These are phyloP conservation scores for Blastobotrys chiropterorum DNA, from an alignment of 805 yeast species.

Conservation along the genomic window DNA sequence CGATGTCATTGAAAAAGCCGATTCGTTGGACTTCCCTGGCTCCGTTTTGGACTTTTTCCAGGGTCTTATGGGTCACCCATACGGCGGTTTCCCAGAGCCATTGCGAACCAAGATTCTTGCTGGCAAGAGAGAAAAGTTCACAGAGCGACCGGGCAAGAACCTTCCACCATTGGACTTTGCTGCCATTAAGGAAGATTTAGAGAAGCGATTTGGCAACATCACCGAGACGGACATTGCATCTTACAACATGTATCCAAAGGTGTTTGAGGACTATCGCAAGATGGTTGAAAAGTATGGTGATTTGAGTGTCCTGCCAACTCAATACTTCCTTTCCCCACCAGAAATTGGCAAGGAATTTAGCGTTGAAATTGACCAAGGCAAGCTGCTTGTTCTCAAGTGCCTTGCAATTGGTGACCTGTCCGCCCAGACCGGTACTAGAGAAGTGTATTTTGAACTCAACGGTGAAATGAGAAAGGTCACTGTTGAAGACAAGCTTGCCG, in stretches of 20 bases:
- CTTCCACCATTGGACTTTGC: conserved; percentile 78
- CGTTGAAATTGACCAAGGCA: conserved; percentile 92
- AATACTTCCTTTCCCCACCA: conserved; percentile 82
- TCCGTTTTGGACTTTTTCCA: conserved; percentile 97
- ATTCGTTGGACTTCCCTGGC: conserved; percentile 94
- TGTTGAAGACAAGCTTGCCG: conserved; percentile 79
- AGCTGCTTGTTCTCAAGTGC: conserved; percentile 81
- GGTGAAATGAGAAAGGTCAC: conserved; percentile 97
- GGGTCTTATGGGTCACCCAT: conserved; percentile 98
- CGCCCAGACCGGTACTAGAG: conserved; percentile 81
- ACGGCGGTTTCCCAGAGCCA: conserved; percentile 99
- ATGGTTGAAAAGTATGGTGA: conserved; percentile 78
- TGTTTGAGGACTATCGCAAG: conserved; percentile 80
- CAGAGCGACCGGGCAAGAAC: conserved; percentile 85
- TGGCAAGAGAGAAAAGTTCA: conserved; percentile 88
- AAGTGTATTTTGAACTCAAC: conserved; percentile 94
- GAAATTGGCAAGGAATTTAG: conserved; percentile 81
- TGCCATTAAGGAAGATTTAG: conserved; percentile 65
- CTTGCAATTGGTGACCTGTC: conserved; percentile 90
- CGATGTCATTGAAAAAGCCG: conserved; percentile 83
- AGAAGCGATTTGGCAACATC: conserved; percentile 70
- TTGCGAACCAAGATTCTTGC: conserved; percentile 83
- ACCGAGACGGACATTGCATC: conserved; percentile 89
- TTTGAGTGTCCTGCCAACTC: conserved; percentile 88
- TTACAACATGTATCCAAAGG: conserved; percentile 97